phyloP scores from a whole-genome alignment of 2,329 filamentous ascomycete species.

The Diaporthe sp. region DNA sequence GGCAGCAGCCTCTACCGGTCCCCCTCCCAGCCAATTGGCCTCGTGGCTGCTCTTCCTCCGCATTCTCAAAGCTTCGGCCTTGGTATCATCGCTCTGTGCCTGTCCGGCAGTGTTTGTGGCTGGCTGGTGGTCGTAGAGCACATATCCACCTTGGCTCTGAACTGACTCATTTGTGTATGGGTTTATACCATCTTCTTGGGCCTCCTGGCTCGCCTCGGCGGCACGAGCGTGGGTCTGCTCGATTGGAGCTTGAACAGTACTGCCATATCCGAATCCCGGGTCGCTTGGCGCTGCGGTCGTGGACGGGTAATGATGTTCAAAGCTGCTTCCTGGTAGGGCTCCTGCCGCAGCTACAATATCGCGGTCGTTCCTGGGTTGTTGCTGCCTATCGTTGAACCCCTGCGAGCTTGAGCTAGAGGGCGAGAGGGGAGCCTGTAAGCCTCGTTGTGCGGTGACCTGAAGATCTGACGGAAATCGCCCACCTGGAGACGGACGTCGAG shows the following conservation, averaged over 20 bases:
- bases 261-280: constrained; percentile 58
- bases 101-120: constrained; percentile 20
- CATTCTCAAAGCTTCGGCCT: neutral
- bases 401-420: constrained; percentile 84
- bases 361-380: constrained; percentile 58
- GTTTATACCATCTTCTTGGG: constrained; percentile 69
- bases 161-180: constrained; percentile 67
- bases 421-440: constrained; percentile 84
- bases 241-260: constrained; percentile 60
- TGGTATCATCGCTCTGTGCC: neutral
- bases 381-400: constrained; percentile 57
- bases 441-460: constrained; percentile 82
- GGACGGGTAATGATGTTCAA: constrained; percentile 52
- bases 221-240: constrained; percentile 66
- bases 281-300: constrained; percentile 36
- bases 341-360: constrained; percentile 72
- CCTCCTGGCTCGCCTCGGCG: constrained; percentile 64
- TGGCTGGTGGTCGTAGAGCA: constrained; percentile 35
- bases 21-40: constrained; percentile 7
- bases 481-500: constrained; percentile 87
- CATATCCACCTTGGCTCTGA: constrained; percentile 24
- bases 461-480: constrained; percentile 97
- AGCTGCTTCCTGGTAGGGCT: constrained; percentile 64
- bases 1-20: neutral
- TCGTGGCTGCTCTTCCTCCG: constrained; percentile 23